Base-by-base conservation (phyloP, 1,284 basidiomycete genomes). In the Moesziomyces antarcticus region DNA sequence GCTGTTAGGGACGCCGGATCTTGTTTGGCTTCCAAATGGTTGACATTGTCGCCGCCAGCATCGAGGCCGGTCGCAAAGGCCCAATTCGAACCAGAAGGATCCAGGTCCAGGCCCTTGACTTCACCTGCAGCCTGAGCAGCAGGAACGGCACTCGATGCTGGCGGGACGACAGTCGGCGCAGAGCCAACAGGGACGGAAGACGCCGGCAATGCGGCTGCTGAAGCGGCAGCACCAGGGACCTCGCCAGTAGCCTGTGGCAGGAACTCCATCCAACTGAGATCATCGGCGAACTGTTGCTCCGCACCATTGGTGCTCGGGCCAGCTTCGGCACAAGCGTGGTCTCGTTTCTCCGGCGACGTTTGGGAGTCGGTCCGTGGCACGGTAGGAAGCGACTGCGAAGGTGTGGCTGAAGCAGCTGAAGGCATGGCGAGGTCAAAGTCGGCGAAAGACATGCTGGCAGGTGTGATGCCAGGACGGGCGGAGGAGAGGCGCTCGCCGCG, bases 391-490 rank as follows among this genome's bases (percentile, higher is more conserved):
- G 44, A 30, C 1, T 58, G 44, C 5, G 66, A 63, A 5, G 60
- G 35, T 13, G 59, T 56, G n/a, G 45, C 56, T 0, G 66, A 69
- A 16, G 30, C 56, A 3, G 56, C 44, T 7, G 56, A 43, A 10
- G 66, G 59, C 45, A 69, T 59, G 20, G 60, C 60, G 56, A 69
- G 63, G 51, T 69, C 66, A 33, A 69, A 69, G 37, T 64, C 61
- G 16, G 61, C 50, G 24, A 64, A 64, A 1, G 61, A 25, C 20
- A 64, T 54, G 53, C 60, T 72, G 47, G 59, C 53, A 13, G 63
- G 63, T 2, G 69, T 65, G 40, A 57, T 47, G n/a, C 59, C 70
- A 3, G 64, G 56, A 6, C 59, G 50, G 8, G 56, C 49, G 6
- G 58, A 53, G 8, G 69, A 33, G 5, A 52, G 20, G 20, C 41